Evolutionary conservation across 495 filamentous ascomycete species (phyloP).

Genomic region (Parathielavia appendiculata): DNA sequence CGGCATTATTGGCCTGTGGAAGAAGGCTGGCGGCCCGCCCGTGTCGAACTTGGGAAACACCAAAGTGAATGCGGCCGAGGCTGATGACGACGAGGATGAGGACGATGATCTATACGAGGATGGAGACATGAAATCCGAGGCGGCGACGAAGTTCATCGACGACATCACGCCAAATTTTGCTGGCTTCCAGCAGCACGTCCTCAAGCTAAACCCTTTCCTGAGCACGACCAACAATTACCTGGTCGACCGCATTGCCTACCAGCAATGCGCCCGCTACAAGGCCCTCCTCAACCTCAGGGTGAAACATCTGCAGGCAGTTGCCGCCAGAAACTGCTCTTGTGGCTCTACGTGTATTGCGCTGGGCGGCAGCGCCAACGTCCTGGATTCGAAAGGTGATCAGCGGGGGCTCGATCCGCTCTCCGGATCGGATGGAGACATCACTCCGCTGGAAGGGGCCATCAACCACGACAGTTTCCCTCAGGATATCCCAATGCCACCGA

Average conservation of each 20-base stretch:
- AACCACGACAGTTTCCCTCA: constrained; percentile 64
- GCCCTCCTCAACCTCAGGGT: constrained; percentile 65
- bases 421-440: constrained; percentile 58
- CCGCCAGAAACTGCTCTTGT: constrained; percentile 52
- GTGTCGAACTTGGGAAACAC: constrained; percentile 48
- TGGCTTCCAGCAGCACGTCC: constrained; percentile 73
- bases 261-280: constrained; percentile 76
- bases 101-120: constrained; percentile 52
- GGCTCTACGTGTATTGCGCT: constrained; percentile 58
- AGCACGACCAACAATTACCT: constrained; percentile 50
- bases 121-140: constrained; percentile 43
- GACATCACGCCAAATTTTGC: constrained; percentile 65
- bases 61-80: constrained; percentile 24
- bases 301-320: constrained; percentile 60
- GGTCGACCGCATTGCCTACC: constrained; percentile 75
- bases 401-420: constrained; percentile 38
- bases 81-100: constrained; percentile 37
- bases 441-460: constrained; percentile 61
- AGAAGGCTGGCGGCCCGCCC: constrained; percentile 55
- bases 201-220: constrained; percentile 60
- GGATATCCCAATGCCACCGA: constrained; percentile 79
- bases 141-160: constrained; percentile 38
- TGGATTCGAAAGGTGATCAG: constrained; percentile 40
- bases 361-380: constrained; percentile 50
- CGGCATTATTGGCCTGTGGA: constrained; percentile 45